These are phyloP conservation scores for Candida frijolesensis DNA, from an alignment of 1,139 yeast species.

Conservation along the genomic window DNA sequence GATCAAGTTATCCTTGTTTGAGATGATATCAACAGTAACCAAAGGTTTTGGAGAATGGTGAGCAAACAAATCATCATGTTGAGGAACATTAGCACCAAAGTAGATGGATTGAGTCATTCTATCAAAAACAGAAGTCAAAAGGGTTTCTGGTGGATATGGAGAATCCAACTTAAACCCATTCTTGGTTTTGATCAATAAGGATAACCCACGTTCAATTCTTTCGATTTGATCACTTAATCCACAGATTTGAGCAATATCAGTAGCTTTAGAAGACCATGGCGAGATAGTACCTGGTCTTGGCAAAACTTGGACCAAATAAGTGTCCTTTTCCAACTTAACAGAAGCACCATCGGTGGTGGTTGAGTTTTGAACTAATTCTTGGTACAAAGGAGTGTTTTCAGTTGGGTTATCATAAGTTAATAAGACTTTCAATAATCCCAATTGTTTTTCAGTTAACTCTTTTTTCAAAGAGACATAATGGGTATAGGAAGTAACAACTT, in stretches of 20 bases:
- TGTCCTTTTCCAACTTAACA: constrained; percentile 45
- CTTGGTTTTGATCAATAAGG: constrained; percentile 69
- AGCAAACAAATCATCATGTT: constrained; percentile 69
- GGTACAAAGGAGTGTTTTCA: constrained; percentile 55
- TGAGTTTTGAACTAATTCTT: constrained; percentile 41
- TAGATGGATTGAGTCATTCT: constrained; percentile 89
- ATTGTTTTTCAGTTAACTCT: constrained; percentile 36
- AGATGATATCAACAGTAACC: constrained; percentile 66
- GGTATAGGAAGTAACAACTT: constrained; percentile 72
- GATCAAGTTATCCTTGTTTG: constrained; percentile 62
- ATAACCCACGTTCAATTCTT: constrained; percentile 89
- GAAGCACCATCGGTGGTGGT: constrained; percentile 29
- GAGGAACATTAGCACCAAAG: constrained; percentile 55
- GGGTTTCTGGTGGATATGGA: constrained; percentile 32
- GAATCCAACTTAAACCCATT: constrained; percentile 62
- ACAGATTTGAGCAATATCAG: constrained; percentile 88
- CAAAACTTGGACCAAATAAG: constrained; percentile 69
- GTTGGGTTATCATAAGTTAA: constrained; percentile 75
- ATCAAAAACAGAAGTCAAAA: constrained; percentile 75
- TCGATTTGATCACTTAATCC: constrained; percentile 72
- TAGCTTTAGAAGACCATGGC: constrained; percentile 99
- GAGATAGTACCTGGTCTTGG: constrained; percentile 97
- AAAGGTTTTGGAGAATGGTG: constrained; percentile 86
- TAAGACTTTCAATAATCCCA: constrained; percentile 58
- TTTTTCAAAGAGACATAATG: constrained; percentile 73